phyloP scores from a whole-genome alignment of 1,284 basidiomycete species.

The Sporisorium reilianum region DNA sequence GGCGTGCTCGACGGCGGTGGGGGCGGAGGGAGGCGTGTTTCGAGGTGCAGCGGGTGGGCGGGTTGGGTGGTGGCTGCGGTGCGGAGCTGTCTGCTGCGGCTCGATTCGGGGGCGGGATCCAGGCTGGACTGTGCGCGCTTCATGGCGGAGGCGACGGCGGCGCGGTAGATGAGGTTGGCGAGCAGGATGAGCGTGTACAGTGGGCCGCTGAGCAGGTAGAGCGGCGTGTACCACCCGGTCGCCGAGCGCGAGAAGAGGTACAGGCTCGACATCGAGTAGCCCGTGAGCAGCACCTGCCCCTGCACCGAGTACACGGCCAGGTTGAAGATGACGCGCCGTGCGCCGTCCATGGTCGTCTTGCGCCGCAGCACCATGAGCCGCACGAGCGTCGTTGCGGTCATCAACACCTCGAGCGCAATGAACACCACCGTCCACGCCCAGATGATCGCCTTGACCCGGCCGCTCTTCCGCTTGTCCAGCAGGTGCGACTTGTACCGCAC shows the following conservation, averaged over 20 bases:
- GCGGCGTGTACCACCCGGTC: slow-evolving; percentile 31
- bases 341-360: slow-evolving; percentile 22
- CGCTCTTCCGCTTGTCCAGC: background rate
- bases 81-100: too few relatives aligned
- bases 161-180: slow-evolving; percentile 31
- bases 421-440: slow-evolving; percentile 28
- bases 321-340: slow-evolving; percentile 18
- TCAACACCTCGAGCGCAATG: slow-evolving; percentile 20
- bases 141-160: slow-evolving; percentile 15
- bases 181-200: slow-evolving; percentile 35
- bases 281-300: slow-evolving; percentile 26
- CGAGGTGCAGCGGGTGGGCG: background rate
- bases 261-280: slow-evolving; percentile 13
- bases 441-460: slow-evolving; percentile 22
- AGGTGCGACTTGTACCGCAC: slow-evolving; percentile 19
- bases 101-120: background rate
- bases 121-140: slow-evolving; percentile 4
- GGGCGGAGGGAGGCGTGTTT: background rate
- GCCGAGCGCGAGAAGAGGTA: slow-evolving; percentile 13
- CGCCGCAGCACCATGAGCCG: slow-evolving; percentile 15
- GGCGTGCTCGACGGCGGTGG: background rate
- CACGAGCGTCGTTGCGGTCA: slow-evolving; percentile 28
- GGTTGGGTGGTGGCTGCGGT: background rate
- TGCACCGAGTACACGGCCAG: slow-evolving; percentile 36
- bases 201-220: slow-evolving; percentile 22